Evolutionary conservation across 768 basidiomycete genomes (phyloP).

Genomic region (Termitomyces eurrhizus): DNA sequence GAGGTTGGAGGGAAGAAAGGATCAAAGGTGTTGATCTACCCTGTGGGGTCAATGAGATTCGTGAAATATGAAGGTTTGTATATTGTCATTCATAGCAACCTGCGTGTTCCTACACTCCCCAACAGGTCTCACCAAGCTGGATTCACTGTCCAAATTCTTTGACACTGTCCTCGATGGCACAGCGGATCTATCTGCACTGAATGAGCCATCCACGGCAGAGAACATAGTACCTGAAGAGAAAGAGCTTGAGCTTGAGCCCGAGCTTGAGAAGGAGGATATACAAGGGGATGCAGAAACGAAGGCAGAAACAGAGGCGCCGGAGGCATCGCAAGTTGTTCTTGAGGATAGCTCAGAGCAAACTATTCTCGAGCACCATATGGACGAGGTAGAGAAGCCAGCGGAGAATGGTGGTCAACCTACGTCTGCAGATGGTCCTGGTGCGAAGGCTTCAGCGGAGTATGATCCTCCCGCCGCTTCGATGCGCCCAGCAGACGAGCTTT

Average conservation of each 20-base stretch:
- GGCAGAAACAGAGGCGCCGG: neutral
- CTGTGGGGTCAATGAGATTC: conserved; percentile 50
- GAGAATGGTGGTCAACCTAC: neutral
- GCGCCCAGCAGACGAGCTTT: conserved; percentile 20
- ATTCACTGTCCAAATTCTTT: conserved; percentile 71
- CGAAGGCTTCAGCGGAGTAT: conserved; percentile 11
- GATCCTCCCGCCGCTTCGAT: conserved; percentile 5
- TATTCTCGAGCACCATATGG: neutral
- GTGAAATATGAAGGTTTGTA: conserved; percentile 65
- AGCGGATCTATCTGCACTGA: conserved; percentile 44
- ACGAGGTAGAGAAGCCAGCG: conserved; percentile 2
- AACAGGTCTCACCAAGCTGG: conserved; percentile 67
- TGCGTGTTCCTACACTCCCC: neutral
- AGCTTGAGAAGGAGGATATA: conserved; percentile 30
- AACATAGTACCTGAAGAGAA: conserved; percentile 34
- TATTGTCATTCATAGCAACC: neutral
- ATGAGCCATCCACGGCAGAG: conserved; percentile 36
- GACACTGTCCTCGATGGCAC: conserved; percentile 68
- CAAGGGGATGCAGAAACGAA: conserved; percentile 27
- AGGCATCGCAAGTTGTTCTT: neutral
- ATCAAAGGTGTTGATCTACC: conserved; percentile 71
- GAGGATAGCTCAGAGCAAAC: conserved; percentile 2
- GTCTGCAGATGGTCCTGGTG: conserved; percentile 4
- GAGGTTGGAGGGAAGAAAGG: conserved; percentile 50
- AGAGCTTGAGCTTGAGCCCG: conserved; percentile 40